Evolutionary conservation across 768 basidiomycete species (phyloP).

Genomic region (Boletus rubescentipes): DNA sequence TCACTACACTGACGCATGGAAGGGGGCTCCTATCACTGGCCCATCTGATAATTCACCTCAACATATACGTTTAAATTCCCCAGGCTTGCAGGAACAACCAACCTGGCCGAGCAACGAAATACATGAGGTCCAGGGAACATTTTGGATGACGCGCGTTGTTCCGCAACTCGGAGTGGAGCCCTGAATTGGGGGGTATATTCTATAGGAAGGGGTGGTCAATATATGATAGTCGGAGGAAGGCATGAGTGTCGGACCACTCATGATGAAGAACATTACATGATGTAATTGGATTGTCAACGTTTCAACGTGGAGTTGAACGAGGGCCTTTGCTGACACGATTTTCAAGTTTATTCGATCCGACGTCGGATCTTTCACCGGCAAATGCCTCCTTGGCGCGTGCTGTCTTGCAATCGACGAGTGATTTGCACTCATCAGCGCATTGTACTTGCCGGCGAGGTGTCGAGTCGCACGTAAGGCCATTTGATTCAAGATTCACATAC

Average conservation of each 20-base stretch:
- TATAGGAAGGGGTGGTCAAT: neutral
- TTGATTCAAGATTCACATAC: too few species aligned
- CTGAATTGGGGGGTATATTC: conserved; percentile 1
- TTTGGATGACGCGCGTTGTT: conserved; percentile 7
- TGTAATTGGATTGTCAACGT: too few species aligned
- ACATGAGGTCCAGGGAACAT: neutral
- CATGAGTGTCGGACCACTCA: neutral
- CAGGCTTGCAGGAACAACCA: conserved; percentile 15
- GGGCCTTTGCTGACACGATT: neutral
- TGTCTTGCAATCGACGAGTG: neutral
- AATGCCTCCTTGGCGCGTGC: neutral
- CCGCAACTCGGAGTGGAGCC: conserved; percentile 13
- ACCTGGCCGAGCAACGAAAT: neutral
- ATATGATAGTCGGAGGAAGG: neutral
- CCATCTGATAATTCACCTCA: neutral
- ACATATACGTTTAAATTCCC: conserved; percentile 21
- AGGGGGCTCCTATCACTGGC: neutral
- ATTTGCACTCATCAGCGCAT: conserved; percentile 3
- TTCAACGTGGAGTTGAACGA: too few species aligned
- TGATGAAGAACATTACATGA: conserved; percentile 20
- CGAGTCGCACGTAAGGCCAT: too few species aligned
- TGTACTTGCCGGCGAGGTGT: conserved; percentile 28
- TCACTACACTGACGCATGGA: neutral
- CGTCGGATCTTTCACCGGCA: too few species aligned
- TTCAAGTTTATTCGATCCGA: too few species aligned